Conservation (phyloP, 2,329 filamentous ascomycete genomes). For the Trichoderma asperellum region DNA sequence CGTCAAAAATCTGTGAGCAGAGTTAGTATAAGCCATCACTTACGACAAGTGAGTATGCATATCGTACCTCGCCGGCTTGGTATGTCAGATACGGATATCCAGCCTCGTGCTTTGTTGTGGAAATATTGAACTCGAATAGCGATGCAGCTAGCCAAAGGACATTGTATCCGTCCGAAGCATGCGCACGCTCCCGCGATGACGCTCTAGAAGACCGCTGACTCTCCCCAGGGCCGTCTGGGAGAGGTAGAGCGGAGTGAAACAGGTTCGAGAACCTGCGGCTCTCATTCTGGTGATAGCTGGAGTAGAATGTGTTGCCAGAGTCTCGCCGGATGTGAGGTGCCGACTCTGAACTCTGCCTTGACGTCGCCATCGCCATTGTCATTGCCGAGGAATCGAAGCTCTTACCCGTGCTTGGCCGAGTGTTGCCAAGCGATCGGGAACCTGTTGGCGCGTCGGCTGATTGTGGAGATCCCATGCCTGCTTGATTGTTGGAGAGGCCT, state of each 20-base stretch:
- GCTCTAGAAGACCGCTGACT: constrained; percentile 59
- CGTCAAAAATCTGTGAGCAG: constrained; percentile 70
- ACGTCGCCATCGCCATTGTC: constrained; percentile 40
- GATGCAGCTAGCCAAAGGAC: constrained; percentile 91
- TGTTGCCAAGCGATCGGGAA: constrained; percentile 52
- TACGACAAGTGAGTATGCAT: background rate
- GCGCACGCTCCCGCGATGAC: constrained; percentile 62
- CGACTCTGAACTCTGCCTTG: constrained; percentile 58
- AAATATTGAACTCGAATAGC: constrained; percentile 96
- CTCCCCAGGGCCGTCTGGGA: constrained; percentile 67
- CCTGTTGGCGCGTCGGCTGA: constrained; percentile 57
- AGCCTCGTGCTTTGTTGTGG: constrained; percentile 85
- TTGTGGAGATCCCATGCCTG: constrained; percentile 61
- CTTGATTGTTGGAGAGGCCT: constrained; percentile 47
- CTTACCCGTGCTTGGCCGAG: constrained; percentile 62
- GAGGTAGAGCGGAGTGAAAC: constrained; percentile 85
- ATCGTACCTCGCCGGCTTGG: constrained; percentile 80
- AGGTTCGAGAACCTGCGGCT: constrained; percentile 70
- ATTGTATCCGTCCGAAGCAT: constrained; percentile 62
- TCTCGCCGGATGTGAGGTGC: constrained; percentile 53
- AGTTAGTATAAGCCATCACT: background rate
- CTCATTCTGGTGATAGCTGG: constrained; percentile 51
- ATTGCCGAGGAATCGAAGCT: constrained; percentile 58
- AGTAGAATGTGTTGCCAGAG: constrained; percentile 59
- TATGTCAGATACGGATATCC: constrained; percentile 97